Base-by-base conservation (phyloP, 495 filamentous ascomycete genomes). In the Tuber indicum region DNA sequence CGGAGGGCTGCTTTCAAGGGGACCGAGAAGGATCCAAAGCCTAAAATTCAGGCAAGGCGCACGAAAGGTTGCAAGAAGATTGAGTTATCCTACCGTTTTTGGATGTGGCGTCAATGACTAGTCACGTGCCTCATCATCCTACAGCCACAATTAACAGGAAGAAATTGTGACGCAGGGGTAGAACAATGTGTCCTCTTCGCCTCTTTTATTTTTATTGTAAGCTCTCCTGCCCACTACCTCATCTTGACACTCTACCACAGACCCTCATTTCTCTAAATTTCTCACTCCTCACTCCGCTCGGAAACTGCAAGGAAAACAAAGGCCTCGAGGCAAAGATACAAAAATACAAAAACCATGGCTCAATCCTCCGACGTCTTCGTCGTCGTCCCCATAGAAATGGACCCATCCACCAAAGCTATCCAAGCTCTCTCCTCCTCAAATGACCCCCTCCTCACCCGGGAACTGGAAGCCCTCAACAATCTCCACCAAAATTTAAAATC, bases 371-470 rank as follows among this genome's bases (percentile, higher is more conserved):
- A 97, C 78, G 91, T 92, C 79, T 98, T 92, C 89, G 91, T 89
- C 78, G 90, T 91, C 81, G 91, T 96, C 85, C 93, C 93, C 46
- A 87, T 99, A 45, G 85, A 88, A 78, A 87, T 98, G 83, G 92
- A 97, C 87, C 90, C 93, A 21, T 84, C 89, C 78, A 86, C 90
- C 86, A 91, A 97, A 91, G 86, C 89, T 86, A 75, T 86, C 87
- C 78, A 83, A 85, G 58, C 84, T 76, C 76, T 84, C 80, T 77
- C 82, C 62, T 84, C 87, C 42, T 52, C 79, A 70, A 77, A 84
- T 80, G 75, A 82, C 78, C 84, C 85, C 42, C 83, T 86, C n/a
- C 87, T 93, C 52, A 85, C 86, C 52, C 83, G 86, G 80, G 92
- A 94, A 86, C 90, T 97, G 74, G 83, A 85, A 21, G 85, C 89